Evolutionary conservation across 768 basidiomycete species (phyloP).

Genomic region (Tricholoma bakamatsutake): DNA sequence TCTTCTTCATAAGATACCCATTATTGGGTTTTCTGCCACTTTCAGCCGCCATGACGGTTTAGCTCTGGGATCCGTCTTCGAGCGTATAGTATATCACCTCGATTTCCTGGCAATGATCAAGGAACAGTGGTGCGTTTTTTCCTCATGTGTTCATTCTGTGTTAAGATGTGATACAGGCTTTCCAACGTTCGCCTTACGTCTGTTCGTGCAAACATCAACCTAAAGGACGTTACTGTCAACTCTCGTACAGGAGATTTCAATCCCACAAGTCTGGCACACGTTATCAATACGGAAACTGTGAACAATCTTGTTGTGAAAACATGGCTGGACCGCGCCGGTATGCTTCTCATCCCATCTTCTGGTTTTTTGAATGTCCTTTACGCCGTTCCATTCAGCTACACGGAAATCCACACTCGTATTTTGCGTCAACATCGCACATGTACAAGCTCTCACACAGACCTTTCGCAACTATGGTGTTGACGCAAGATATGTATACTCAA

Average conservation of each 20-base stretch:
- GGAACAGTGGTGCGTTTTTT: constrained; percentile 65
- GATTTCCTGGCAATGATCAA: constrained; percentile 91
- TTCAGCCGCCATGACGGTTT: constrained; percentile 90
- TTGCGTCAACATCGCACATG: constrained; percentile 81
- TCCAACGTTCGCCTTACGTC: constrained; percentile 83
- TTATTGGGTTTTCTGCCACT: constrained; percentile 93
- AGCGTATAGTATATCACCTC: constrained; percentile 87
- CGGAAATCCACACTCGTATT: constrained; percentile 92
- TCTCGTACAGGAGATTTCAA: constrained; percentile 76
- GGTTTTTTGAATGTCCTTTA: background rate
- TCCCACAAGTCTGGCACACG: constrained; percentile 67
- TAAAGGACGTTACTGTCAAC: constrained; percentile 63
- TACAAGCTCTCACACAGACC: constrained; percentile 60
- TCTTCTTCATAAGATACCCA: constrained; percentile 55
- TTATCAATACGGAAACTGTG: constrained; percentile 74
- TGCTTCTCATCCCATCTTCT: constrained; percentile 13
- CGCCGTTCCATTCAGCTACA: constrained; percentile 28
- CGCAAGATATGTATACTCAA: constrained; percentile 73
- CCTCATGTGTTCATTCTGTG: background rate
- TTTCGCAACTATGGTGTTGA: constrained; percentile 79
- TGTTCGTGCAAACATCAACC: constrained; percentile 68
- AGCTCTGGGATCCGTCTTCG: constrained; percentile 83
- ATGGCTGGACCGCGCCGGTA: constrained; percentile 85
- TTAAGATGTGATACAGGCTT: constrained; percentile 46
- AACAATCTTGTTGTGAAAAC: constrained; percentile 75